Evolutionary conservation across 768 basidiomycete species (phyloP), one percentile per base, ranked within the genome.

Genomic region (Hygrocybe coccinea): DNA sequence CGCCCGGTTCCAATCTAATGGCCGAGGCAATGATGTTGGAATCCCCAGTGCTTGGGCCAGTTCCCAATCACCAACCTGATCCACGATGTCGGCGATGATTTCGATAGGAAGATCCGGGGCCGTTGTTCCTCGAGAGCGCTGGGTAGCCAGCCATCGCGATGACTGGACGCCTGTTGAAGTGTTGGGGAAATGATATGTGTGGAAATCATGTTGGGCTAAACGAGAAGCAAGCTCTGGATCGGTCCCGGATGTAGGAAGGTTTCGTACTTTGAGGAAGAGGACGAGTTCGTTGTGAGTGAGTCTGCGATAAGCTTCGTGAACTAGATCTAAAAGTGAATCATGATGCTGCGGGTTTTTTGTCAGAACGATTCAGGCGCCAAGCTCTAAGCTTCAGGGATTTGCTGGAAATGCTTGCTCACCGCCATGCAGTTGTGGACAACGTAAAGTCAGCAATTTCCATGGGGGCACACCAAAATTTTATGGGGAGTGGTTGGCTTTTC

Each of bases 41-140:
- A 92, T 73, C 17, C 85, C 83, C 35, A 93, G 81, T 12, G 91
- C 85, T 57, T 82, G 85, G 11, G 85, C 76, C 8, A 95, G 82
- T 62, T 92, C 87, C 89, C 91, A 95, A 66, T 91, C 86, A 12
- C 86, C 88, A 8, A 90, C 68, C 60, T 86, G 81, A 56, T 91
- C 87, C 69, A 91, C 69, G 57, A 91, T 89, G 49, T 86, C 80
- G 9, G 86, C 84, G 24, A 91, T 68, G 38, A 92, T 79, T 67
- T 92, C 90, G 52, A 85, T 75, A 0, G 89, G 89, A 34, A 92
- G 78, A 66, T 87, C 84, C 33, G 81, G 81, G 0, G 71, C 67
- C 58, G 63, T 67, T n/a, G 69, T 69, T 50, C 67, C 74, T 17
- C 68, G 66, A 17, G 43, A 67, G 44, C 46, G 60, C 64, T 65